phyloP scores from a whole-genome alignment of 495 filamentous ascomycete genomes.

The Talaromyces ruber region DNA sequence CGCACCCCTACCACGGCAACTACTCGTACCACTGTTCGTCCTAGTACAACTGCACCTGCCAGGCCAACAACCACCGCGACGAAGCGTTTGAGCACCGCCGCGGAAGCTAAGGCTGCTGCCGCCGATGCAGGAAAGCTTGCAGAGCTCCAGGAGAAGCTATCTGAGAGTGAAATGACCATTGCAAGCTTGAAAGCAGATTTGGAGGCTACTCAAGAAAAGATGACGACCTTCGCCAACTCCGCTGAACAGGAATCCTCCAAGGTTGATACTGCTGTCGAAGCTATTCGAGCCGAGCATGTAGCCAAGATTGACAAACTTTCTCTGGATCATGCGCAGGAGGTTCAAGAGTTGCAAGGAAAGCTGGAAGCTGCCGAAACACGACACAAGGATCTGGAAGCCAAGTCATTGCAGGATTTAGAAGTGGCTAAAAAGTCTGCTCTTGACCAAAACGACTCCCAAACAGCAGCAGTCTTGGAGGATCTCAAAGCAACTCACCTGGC shows the following conservation, averaged over 20 bases:
- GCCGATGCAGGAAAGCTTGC: slow-evolving; percentile 24
- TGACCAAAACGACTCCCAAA: slow-evolving; percentile 27
- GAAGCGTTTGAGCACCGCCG: slow-evolving; percentile 26
- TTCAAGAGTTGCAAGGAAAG: slow-evolving; percentile 25
- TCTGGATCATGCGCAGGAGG: slow-evolving; percentile 25
- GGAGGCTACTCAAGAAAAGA: slow-evolving; percentile 29
- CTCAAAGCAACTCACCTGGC: slow-evolving; percentile 29
- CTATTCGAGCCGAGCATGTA: slow-evolving; percentile 27
- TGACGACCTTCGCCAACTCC: slow-evolving; percentile 24
- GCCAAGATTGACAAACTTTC: slow-evolving; percentile 30
- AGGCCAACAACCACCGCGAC: slow-evolving; percentile 16
- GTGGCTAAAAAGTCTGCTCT: slow-evolving; percentile 28
- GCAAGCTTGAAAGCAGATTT: slow-evolving; percentile 30
- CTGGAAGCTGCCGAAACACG: slow-evolving; percentile 31
- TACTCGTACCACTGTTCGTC: slow-evolving; percentile 16
- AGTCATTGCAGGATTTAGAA: slow-evolving; percentile 30
- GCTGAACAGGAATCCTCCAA: slow-evolving; percentile 16
- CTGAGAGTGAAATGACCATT: slow-evolving; percentile 34
- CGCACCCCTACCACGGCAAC: slow-evolving; percentile 21
- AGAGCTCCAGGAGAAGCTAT: slow-evolving; percentile 30
- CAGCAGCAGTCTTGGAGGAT: slow-evolving; percentile 27
- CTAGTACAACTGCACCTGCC: slow-evolving; percentile 16
- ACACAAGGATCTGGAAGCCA: slow-evolving; percentile 32
- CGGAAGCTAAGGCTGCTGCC: slow-evolving; percentile 16
- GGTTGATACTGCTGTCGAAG: slow-evolving; percentile 18